Evolutionary conservation across 2,329 filamentous ascomycete species (phyloP).

Genomic region (Alternaria sp.): DNA sequence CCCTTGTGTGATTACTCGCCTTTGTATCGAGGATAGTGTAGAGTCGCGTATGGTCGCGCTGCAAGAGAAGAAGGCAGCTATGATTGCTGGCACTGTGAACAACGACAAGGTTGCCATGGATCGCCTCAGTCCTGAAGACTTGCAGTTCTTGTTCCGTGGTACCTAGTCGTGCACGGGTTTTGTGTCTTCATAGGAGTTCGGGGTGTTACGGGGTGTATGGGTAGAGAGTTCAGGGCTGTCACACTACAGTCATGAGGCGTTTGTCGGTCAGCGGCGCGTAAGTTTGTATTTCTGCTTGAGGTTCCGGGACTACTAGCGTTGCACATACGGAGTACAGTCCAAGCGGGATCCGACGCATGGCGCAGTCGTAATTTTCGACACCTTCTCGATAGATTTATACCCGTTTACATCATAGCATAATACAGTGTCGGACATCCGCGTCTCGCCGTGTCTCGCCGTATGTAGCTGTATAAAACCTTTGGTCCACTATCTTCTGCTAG

Average conservation of each 20-base stretch:
- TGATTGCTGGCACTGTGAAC: slow-evolving; percentile 98
- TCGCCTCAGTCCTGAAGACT: slow-evolving; percentile 86
- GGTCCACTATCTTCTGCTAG: neutral
- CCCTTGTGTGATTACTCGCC: slow-evolving; percentile 90
- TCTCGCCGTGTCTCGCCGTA: neutral
- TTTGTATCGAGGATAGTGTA: slow-evolving; percentile 96
- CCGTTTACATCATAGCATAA: neutral
- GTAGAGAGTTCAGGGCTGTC: neutral
- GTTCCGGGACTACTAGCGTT: neutral
- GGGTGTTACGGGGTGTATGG: neutral
- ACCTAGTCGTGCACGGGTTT: slow-evolving; percentile 49
- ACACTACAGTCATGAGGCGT: slow-evolving; percentile 10
- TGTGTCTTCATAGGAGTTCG: neutral
- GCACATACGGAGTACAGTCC: neutral
- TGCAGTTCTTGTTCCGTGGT: slow-evolving; percentile 95
- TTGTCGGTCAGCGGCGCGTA: neutral
- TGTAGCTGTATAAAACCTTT: neutral
- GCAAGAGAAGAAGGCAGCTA: slow-evolving; percentile 98
- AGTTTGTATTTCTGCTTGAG: neutral
- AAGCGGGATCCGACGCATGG: neutral
- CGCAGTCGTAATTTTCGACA: neutral
- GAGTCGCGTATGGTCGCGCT: slow-evolving; percentile 94
- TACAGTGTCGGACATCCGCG: neutral
- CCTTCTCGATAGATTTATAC: neutral
- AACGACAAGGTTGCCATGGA: slow-evolving; percentile 91